A percentile compares a stretch with the other conserved stretches of the same genome.
These are phyloP conservation scores for Dendrothele bispora DNA, from an alignment of 768 basidiomycete genomes.

Conservation along the genomic window DNA sequence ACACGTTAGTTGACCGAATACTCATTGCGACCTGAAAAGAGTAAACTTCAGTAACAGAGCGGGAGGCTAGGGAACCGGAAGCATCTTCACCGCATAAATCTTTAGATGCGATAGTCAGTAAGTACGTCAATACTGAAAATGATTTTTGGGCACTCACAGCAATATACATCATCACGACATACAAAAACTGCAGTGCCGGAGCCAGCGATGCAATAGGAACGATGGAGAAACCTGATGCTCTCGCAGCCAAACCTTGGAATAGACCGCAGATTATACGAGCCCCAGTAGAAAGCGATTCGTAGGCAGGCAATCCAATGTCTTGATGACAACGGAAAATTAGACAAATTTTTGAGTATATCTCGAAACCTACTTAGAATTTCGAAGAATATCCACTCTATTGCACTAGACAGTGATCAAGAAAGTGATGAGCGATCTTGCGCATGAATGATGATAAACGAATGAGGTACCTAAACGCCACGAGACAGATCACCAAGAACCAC, in stretches of 20 bases:
- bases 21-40: constrained; percentile 54
- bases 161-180: constrained; percentile 80
- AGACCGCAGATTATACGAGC: constrained; percentile 43
- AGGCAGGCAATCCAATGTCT: constrained; percentile 43
- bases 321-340: not conserved
- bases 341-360: not conserved
- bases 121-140: constrained; percentile 9
- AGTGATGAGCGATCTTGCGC: not conserved
- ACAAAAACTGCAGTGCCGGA: constrained; percentile 76
- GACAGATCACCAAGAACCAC: constrained; percentile 63
- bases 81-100: constrained; percentile 40
- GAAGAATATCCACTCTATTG: constrained; percentile 71
- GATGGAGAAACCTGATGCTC: constrained; percentile 55
- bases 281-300: constrained; percentile 36
- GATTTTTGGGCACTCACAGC: constrained; percentile 40
- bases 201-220: constrained; percentile 49
- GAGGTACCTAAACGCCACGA: constrained; percentile 55
- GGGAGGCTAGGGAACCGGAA: not conserved
- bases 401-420: constrained; percentile 28
- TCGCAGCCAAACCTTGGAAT: constrained; percentile 53
- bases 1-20: constrained; percentile 70
- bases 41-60: not conserved
- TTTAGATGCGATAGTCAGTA: constrained; percentile 11
- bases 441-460: not conserved
- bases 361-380: constrained; percentile 50